Conservation (phyloP, 2,329 filamentous ascomycete genomes). For the Calonectria henricotiae region DNA sequence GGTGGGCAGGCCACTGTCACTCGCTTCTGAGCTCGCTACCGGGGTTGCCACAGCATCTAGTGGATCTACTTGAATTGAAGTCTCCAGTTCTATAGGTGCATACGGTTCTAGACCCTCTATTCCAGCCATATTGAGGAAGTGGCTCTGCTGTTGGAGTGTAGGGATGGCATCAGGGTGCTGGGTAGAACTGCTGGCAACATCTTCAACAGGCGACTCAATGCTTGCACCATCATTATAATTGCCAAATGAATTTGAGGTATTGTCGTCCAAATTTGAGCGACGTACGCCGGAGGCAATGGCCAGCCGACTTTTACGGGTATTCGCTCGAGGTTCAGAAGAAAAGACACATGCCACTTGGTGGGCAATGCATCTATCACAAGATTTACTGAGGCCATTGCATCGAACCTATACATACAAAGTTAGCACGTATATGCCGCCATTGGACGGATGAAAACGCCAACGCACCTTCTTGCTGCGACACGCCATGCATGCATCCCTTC, state of each 20-base stretch:
- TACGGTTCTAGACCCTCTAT: background rate
- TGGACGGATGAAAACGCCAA: background rate
- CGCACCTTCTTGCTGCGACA: slow-evolving; percentile 40
- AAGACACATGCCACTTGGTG: slow-evolving; percentile 31
- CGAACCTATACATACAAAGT: slow-evolving; percentile 26
- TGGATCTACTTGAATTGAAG: background rate
- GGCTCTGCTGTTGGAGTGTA: background rate
- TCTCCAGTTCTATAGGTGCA: background rate
- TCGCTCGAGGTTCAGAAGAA: slow-evolving; percentile 5
- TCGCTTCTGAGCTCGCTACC: background rate
- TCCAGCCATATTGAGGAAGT: background rate
- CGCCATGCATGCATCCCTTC: slow-evolving; percentile 34
- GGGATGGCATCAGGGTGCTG: background rate
- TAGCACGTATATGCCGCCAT: background rate
- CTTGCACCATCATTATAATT: background rate
- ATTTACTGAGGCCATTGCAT: slow-evolving; percentile 31
- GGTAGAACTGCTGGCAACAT: too few relatives aligned
- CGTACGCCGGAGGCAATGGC: background rate
- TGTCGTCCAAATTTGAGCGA: background rate
- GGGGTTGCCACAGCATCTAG: background rate
- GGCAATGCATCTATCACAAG: slow-evolving; percentile 35
- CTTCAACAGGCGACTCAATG: background rate
- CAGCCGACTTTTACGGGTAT: background rate
- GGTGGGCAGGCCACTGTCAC: background rate
- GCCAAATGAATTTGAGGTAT: background rate